phyloP scores from a whole-genome alignment of 257 asterid species.

The Nicotiana attenuata region DNA sequence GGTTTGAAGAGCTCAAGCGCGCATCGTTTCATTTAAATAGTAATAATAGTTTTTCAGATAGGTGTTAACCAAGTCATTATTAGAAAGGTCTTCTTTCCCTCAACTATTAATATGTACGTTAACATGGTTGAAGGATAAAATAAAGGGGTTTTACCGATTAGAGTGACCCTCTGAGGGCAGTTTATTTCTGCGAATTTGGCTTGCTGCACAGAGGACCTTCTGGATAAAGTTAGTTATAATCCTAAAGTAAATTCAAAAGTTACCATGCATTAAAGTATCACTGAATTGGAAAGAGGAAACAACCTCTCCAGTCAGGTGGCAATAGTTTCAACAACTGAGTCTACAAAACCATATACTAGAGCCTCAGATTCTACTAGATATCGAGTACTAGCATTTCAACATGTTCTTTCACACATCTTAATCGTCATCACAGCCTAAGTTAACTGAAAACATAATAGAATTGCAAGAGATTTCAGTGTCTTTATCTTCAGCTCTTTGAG shows the following conservation, averaged over 20 bases:
- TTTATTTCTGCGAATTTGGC: too few species aligned
- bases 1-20: too few species aligned
- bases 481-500: conserved; percentile 37
- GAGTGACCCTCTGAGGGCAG: too few species aligned
- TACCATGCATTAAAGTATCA: neutral
- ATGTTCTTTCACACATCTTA: conserved; percentile 13
- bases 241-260: neutral
- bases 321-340: neutral
- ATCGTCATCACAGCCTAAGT: conserved; percentile 29
- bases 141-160: too few species aligned
- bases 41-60: too few species aligned
- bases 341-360: neutral
- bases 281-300: neutral
- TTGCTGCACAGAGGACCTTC: neutral
- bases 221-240: neutral
- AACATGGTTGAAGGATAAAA: too few species aligned
- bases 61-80: too few species aligned
- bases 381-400: neutral
- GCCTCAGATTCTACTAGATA: neutral
- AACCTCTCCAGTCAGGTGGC: neutral
- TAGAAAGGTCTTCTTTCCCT: too few species aligned
- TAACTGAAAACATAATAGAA: neutral
- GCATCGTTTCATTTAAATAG: too few species aligned
- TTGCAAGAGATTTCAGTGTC: neutral
- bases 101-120: too few species aligned